Conservation (phyloP, 495 filamentous ascomycete genomes). For the Penicillium mononematosum region DNA sequence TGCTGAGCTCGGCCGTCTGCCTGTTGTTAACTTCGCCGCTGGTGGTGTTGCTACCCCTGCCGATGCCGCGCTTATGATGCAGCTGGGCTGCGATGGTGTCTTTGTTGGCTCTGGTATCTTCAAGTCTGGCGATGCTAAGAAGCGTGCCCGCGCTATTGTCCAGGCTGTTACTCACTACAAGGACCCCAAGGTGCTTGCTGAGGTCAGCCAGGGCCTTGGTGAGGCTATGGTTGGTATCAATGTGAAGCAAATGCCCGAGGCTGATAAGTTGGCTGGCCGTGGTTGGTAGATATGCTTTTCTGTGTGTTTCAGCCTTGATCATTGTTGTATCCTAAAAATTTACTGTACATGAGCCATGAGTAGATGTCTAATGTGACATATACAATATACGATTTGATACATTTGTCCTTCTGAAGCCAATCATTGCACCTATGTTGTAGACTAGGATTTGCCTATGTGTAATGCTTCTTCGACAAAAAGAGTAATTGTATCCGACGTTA, state of each 20-base stretch:
- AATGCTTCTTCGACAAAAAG: not conserved
- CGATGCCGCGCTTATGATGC: constrained; percentile 99
- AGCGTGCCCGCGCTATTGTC: constrained; percentile 90
- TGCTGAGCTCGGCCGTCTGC: constrained; percentile 81
- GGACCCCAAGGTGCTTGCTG: constrained; percentile 81
- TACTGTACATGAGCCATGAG: constrained; percentile 25
- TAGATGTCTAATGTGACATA: constrained; percentile 17
- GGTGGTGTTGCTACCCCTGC: constrained; percentile 94
- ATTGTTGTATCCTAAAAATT: constrained; percentile 17
- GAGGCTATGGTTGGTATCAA: constrained; percentile 97
- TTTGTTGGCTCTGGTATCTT: constrained; percentile 98
- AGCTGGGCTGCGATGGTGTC: constrained; percentile 95
- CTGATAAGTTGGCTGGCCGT: constrained; percentile 78
- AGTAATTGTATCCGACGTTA: not conserved
- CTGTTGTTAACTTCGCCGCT: constrained; percentile 98
- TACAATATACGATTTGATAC: constrained; percentile 8
- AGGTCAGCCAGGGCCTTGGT: constrained; percentile 82
- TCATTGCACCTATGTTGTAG: not conserved
- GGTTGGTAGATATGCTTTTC: constrained; percentile 66
- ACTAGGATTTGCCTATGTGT: not conserved
- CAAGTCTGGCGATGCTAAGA: constrained; percentile 85
- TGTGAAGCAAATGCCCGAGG: constrained; percentile 66
- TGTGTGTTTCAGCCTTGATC: constrained; percentile 17
- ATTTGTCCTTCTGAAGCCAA: not conserved
- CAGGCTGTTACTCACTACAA: constrained; percentile 88